Evolutionary conservation across 192 early-diverging fungal genomes (phyloP).

Genomic region (Entomortierella parvispora): DNA sequence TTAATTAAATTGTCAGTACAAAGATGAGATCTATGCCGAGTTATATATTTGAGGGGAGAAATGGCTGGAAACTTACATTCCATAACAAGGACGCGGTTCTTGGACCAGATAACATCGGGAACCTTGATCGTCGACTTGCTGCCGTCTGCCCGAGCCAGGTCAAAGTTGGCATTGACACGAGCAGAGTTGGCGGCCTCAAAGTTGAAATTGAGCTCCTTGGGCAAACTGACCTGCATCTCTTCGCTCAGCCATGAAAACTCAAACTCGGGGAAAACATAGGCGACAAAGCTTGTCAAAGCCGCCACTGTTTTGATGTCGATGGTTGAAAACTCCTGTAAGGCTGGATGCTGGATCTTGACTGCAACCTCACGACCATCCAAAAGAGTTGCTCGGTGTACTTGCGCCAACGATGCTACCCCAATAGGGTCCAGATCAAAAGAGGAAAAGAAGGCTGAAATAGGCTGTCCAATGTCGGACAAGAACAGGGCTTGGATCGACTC

Average conservation of each 20-base stretch:
- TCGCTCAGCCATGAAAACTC: slow-evolving; percentile 90
- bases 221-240: slow-evolving; percentile 86
- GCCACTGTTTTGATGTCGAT: slow-evolving; percentile 84
- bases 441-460: slow-evolving; percentile 75
- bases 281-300: slow-evolving; percentile 69
- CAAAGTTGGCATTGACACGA: slow-evolving; percentile 71
- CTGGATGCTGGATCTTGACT: slow-evolving; percentile 94
- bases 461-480: slow-evolving; percentile 69
- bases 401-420: slow-evolving; percentile 94
- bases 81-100: slow-evolving; percentile 86
- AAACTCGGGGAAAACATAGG: slow-evolving; percentile 88
- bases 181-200: slow-evolving; percentile 83
- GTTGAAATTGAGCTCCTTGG: slow-evolving; percentile 88
- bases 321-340: slow-evolving; percentile 76
- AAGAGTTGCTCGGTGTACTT: slow-evolving; percentile 88
- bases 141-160: slow-evolving; percentile 49
- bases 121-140: slow-evolving; percentile 68
- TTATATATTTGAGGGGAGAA: too few relatives aligned
- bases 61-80: slow-evolving; percentile 79
- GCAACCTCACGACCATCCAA: slow-evolving; percentile 81
- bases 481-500: slow-evolving; percentile 79
- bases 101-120: slow-evolving; percentile 83
- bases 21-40: too few relatives aligned
- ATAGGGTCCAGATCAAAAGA: slow-evolving; percentile 86
- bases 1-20: slow-evolving; percentile 54